phyloP scores from a whole-genome alignment of 2,329 filamentous ascomycete genomes.

The Aureobasidium musti region DNA sequence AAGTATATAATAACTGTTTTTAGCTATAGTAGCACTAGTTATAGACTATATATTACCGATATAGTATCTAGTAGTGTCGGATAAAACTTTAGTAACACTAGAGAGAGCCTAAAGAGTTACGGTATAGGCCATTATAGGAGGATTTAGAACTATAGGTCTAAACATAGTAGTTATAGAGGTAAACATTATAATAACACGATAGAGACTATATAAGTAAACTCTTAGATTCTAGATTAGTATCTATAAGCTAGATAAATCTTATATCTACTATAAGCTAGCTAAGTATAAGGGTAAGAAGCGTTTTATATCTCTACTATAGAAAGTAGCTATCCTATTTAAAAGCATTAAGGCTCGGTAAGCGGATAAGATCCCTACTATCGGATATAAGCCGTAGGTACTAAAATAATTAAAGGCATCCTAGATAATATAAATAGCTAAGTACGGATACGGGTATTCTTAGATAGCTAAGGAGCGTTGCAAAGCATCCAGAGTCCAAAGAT shows the following conservation, averaged over 20 bases:
- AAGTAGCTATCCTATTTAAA: too few relatives aligned
- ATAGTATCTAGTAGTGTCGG: constrained; percentile 7
- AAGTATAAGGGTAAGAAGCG: not conserved
- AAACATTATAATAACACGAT: not conserved
- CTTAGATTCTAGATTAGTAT: constrained; percentile 5
- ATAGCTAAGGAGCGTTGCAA: too few relatives aligned
- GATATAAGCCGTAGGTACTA: too few relatives aligned
- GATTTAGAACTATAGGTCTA: constrained; percentile 4
- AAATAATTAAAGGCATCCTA: too few relatives aligned
- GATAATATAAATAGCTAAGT: too few relatives aligned
- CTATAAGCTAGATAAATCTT: too few relatives aligned
- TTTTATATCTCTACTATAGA: not conserved
- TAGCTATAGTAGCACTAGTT: constrained; percentile 32
- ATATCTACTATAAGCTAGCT: too few relatives aligned
- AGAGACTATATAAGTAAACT: constrained; percentile 17
- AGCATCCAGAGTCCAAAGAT: too few relatives aligned
- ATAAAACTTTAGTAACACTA: not conserved
- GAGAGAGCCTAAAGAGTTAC: constrained; percentile 13
- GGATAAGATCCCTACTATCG: too few relatives aligned
- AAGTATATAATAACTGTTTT: constrained; percentile 32
- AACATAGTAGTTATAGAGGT: constrained; percentile 2
- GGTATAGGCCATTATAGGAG: constrained; percentile 3
- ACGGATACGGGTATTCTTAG: too few relatives aligned
- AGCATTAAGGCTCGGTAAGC: too few relatives aligned
- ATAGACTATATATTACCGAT: constrained; percentile 32